Evolutionary conservation across 208 protist genomes (phyloP).

Genomic region (Trichomonas vaginalis): DNA sequence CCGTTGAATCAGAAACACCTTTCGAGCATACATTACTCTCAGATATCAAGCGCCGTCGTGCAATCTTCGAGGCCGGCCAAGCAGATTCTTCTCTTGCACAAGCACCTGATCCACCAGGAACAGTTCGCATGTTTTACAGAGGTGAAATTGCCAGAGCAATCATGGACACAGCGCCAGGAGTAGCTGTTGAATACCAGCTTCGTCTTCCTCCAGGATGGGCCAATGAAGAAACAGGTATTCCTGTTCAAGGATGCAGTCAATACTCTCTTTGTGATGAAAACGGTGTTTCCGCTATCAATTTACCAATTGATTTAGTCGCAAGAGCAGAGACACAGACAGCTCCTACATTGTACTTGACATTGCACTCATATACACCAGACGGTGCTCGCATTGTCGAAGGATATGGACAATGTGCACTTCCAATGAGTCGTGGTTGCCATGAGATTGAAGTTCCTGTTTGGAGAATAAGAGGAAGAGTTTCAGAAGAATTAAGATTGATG

Average conservation of each 20-base stretch:
- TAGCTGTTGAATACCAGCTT: background rate
- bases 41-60: background rate
- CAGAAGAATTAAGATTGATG: background rate
- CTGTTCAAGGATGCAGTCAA: background rate
- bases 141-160: background rate
- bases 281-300: background rate
- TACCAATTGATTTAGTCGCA: background rate
- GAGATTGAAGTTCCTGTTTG: background rate
- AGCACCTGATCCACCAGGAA: background rate
- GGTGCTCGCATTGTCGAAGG: background rate
- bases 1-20: background rate
- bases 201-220: background rate
- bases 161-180: background rate
- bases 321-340: background rate
- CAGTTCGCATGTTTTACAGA: background rate
- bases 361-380: background rate
- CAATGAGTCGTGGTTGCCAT: background rate
- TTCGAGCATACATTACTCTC: background rate
- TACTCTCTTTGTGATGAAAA: background rate
- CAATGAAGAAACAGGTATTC: background rate
- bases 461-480: background rate
- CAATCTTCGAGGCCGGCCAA: background rate
- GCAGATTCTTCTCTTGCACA: background rate
- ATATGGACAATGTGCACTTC: background rate
- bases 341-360: background rate